Evolutionary conservation across 352 stramenopile genomes (phyloP).

Genomic region (Globisporangium middletonii): DNA sequence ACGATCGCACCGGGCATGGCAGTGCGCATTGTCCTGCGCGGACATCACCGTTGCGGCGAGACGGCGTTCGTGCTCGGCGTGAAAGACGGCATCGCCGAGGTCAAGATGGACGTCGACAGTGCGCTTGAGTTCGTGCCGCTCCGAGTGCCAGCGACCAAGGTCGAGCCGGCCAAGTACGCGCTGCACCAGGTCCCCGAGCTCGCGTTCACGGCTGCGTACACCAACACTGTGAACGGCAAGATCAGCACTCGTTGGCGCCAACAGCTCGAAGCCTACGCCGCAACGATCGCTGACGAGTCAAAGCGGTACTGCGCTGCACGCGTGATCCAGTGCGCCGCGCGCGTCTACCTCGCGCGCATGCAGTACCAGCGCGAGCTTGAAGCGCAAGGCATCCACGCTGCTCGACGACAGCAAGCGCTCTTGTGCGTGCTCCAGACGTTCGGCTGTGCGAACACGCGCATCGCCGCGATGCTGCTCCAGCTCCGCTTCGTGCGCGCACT

Average conservation of each 20-base stretch:
- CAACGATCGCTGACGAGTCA: constrained; percentile 54
- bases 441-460: constrained; percentile 54
- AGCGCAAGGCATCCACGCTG: constrained; percentile 55
- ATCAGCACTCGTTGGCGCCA: constrained; percentile 46
- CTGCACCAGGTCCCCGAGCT: constrained; percentile 57
- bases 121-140: constrained; percentile 78
- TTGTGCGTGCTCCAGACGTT: constrained; percentile 45
- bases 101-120: constrained; percentile 80
- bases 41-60: constrained; percentile 70
- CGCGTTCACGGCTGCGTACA: constrained; percentile 47
- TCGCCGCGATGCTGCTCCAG: constrained; percentile 61
- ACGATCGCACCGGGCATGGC: constrained; percentile 41
- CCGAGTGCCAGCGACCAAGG: constrained; percentile 43
- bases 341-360: constrained; percentile 62
- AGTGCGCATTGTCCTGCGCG: constrained; percentile 67
- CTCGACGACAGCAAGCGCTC: constrained; percentile 48
- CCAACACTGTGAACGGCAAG: constrained; percentile 25
- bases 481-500: constrained; percentile 57
- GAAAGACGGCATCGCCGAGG: constrained; percentile 54
- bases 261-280: constrained; percentile 54
- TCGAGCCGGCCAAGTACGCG: constrained; percentile 46
- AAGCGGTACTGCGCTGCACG: constrained; percentile 61
- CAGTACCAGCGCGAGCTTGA: constrained; percentile 62
- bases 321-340: constrained; percentile 65
- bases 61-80: constrained; percentile 67